Conservation (phyloP, 2,329 filamentous ascomycete species). For the Fusarium tanahbumbuense region DNA sequence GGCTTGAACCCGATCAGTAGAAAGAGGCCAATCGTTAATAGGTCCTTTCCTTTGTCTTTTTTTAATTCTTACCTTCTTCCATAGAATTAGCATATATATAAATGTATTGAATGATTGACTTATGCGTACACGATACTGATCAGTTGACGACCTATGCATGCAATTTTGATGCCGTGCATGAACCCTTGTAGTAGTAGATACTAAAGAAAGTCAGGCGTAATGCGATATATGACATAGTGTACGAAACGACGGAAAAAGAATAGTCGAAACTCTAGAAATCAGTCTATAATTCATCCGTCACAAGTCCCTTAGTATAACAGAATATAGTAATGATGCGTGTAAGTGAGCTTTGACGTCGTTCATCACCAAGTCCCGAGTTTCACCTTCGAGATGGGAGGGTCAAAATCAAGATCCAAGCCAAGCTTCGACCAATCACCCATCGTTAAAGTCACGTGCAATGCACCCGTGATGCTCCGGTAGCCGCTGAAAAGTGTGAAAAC, state of each 20-base stretch:
- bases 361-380: background rate
- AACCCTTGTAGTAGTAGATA: background rate
- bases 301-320: background rate
- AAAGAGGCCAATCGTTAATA: background rate
- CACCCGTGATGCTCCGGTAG: constrained; percentile 34
- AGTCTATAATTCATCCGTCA: background rate
- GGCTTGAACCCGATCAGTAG: constrained; percentile 4
- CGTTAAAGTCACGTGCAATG: constrained; percentile 1
- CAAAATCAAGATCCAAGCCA: constrained; percentile 3
- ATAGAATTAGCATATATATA: background rate
- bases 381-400: background rate
- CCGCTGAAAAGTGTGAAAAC: background rate
- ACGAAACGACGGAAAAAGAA: background rate
- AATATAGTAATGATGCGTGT: background rate
- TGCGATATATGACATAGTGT: background rate
- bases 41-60: background rate
- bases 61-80: background rate
- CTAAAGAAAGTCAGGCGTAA: background rate
- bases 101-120: background rate
- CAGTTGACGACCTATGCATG: background rate
- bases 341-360: constrained; percentile 14
- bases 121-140: background rate
- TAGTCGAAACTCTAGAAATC: background rate
- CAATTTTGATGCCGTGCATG: background rate
- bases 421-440: constrained; percentile 14